Evolutionary conservation across 257 asterid genomes (phyloP), one percentile per base, ranked within the genome.

Genomic region (Solanum etuberosum): DNA sequence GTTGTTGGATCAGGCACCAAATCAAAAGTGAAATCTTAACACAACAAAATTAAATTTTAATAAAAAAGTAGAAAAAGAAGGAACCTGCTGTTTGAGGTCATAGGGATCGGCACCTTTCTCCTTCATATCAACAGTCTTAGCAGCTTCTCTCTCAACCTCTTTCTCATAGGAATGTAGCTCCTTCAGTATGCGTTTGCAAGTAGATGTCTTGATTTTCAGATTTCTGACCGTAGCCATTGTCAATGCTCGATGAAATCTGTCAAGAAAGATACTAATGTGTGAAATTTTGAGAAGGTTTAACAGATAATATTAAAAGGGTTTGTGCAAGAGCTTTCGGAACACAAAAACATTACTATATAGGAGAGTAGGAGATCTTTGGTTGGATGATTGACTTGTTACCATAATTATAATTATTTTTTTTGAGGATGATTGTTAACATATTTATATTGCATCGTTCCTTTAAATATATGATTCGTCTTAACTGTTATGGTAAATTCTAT

Each of bases 11-110:
- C 15, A 71, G 14, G 27, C 14, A 34, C 43, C 12, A 34, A 18
- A 14, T 3, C 74, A 54, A 74, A 42, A 23, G 42, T 32, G 38
- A 43, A 73, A 32, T 32, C 7, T 16, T 34, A 71, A 18, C 15
- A 32, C 43, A 34, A 34, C 5, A 18, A 71, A 71, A 32, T 9
- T 32, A 32, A 32, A 32, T 32, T 51, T 51, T 6, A 31, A 68
- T 3, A 31, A 68, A 16, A 29, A 67, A n/a, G 21, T 29, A n/a
- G 29, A 18, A 34, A 11, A 70, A 32, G 86, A 87, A 83, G 80
- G 59, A 59, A 94, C 98, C 99, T 96, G 98, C 80, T 96, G 99
- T 85, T 95, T 96, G 93, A 93, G 93, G 86, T 95, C 98, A 84
- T 95, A 93, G 7, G 96, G 97, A 92, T 96, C 98, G 42, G 98